A percentile compares a stretch with the other conserved stretches of the same genome.
These are phyloP conservation scores for Arachis stenosperma DNA, from an alignment of 306 rosid species.

Conservation along the genomic window DNA sequence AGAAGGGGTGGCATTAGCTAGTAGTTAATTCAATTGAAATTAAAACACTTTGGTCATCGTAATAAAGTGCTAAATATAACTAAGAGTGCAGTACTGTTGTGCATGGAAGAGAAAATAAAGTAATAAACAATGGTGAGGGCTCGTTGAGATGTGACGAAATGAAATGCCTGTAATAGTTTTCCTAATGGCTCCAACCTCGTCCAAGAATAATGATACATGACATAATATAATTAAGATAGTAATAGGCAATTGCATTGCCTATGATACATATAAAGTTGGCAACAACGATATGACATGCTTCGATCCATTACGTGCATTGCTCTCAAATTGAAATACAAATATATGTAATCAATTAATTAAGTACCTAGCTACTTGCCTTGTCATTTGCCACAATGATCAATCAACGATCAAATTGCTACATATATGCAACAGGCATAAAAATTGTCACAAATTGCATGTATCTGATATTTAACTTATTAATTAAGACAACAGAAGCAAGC, in stretches of 20 bases:
- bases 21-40: not conserved
- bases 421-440: not conserved
- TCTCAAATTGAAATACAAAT: not conserved
- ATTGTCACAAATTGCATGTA: not conserved
- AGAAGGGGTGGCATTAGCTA: not conserved
- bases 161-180: not conserved
- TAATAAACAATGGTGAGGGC: too few species aligned
- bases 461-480: too few species aligned
- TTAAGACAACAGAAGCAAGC: not conserved
- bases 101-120: too few species aligned
- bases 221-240: too few species aligned
- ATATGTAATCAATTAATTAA: too few species aligned
- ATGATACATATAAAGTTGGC: not conserved
- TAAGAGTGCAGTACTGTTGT: too few species aligned
- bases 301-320: not conserved
- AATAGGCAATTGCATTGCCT: not conserved
- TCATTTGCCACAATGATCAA: not conserved
- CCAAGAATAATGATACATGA: too few species aligned
- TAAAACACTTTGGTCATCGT: not conserved
- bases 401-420: slow-evolving; percentile 5
- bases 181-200: not conserved
- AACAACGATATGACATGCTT: not conserved
- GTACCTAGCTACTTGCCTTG: not conserved
- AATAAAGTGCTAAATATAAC: too few species aligned
- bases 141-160: too few species aligned